phyloP scores from a whole-genome alignment of 2,329 filamentous ascomycete species.

The Colletotrichum limetticola region DNA sequence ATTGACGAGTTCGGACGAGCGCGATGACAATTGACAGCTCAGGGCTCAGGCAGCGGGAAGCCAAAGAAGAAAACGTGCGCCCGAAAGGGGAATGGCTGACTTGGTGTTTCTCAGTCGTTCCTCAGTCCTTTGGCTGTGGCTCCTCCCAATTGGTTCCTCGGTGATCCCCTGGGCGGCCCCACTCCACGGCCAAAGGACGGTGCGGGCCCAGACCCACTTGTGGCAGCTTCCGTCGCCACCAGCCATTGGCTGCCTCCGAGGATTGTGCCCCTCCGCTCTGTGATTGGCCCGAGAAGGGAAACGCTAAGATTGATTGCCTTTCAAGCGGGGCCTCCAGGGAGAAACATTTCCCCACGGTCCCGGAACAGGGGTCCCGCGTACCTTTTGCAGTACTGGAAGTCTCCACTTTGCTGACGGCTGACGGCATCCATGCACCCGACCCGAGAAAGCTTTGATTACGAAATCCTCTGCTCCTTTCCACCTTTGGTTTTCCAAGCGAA shows the following conservation, averaged over 20 bases:
- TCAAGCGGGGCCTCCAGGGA: neutral
- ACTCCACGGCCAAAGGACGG: too few relatives aligned
- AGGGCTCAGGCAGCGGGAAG: neutral
- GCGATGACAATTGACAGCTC: neutral
- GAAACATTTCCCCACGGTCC: neutral
- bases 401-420: neutral
- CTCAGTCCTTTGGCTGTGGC: too few relatives aligned
- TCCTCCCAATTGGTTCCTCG: too few relatives aligned
- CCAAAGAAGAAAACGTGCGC: neutral
- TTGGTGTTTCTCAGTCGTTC: too few relatives aligned
- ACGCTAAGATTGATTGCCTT: neutral
- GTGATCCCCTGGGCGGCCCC: neutral
- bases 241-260: neutral
- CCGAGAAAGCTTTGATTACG: neutral
- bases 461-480: neutral
- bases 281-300: fast-evolving
- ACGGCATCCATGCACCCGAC: neutral
- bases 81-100: neutral
- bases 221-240: neutral
- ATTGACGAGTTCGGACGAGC: neutral
- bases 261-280: neutral
- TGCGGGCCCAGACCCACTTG: neutral
- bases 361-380: neutral
- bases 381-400: too few relatives aligned
- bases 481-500: neutral